Base-by-base conservation (phyloP, 2,329 filamentous ascomycete genomes). In the Calonectria hawksworthii region DNA sequence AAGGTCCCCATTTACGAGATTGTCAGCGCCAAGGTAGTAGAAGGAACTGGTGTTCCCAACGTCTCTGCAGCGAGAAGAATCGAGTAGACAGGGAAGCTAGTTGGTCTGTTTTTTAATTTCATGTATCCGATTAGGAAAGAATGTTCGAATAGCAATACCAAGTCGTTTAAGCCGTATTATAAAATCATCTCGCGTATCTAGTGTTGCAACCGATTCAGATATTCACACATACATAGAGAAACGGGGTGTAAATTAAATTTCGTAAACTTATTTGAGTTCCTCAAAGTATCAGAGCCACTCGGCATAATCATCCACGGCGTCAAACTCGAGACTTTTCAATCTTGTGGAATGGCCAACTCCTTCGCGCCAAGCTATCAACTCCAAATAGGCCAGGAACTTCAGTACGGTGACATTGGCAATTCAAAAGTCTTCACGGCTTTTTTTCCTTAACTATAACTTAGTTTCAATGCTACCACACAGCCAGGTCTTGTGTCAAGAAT, bases 1-100 rank as follows among this genome's bases (percentile, higher is more conserved):
- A 26, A 66, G 21, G 63, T 75, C 16, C 70, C 74, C 36, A 63
- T 75, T n/a, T 75, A 73, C 32, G 41, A 54, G 36, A 38, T 75
- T 26, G 41, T 72, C n/a, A 69, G 38, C n/a, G 73, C 73, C 34
- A 70, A 75, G 52, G 70, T 75, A 38, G 72, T 74, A 47, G 72
- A 74, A 47, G 67, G 67, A n/a, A 70, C 68, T 8, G 72, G 67
- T 38, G 67, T 74, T 21, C 67, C 72, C 61, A 74, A 70, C 47
- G 59, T 70, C 18, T 30, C 50, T 18, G 72, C 72, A 2, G 69
- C 61, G n/a, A 61, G n/a, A 64, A 65, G 72, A 41, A 74, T 74
- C 21, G 72, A 74, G 34, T 74, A 67, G 41, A 14, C 4, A 41
- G 38, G 21, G 10, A 38, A 38, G 8, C 34, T 36, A 3, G 72